These are phyloP conservation scores for Diddensiella transvaalensis DNA, from an alignment of 805 yeast species.

Conservation along the genomic window DNA sequence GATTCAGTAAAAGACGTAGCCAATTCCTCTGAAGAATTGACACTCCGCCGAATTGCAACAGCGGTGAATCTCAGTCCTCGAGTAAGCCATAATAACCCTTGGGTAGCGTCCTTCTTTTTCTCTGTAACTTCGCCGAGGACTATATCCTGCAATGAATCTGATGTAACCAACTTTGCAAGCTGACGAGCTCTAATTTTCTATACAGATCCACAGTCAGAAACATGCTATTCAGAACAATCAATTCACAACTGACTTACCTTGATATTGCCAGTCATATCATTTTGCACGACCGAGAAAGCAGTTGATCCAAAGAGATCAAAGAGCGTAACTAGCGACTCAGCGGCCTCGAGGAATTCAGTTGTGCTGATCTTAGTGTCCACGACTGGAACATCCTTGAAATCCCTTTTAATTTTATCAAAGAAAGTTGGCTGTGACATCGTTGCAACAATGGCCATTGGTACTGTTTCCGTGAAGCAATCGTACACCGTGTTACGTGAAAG, in stretches of 20 bases:
- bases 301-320: constrained; percentile 82
- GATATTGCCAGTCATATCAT: constrained; percentile 85
- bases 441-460: no score
- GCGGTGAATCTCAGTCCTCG: constrained; percentile 87
- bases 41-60: constrained; percentile 77
- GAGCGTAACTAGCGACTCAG: constrained; percentile 76
- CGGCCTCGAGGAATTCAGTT: constrained; percentile 71
- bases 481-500: no score
- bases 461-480: constrained; percentile 3
- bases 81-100: constrained; percentile 82
- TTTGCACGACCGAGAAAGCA: constrained; percentile 81
- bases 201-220: no score
- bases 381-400: constrained; percentile 73
- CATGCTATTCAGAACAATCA: neutral
- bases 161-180: constrained; percentile 57
- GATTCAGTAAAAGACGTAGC: constrained; percentile 77
- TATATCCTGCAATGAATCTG: constrained; percentile 72
- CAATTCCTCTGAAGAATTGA: constrained; percentile 61
- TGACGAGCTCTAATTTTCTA: constrained; percentile 64
- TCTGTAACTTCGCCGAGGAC: constrained; percentile 67
- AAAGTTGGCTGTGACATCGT: constrained; percentile 47
- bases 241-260: constrained; percentile 29
- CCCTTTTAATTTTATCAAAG: constrained; percentile 71
- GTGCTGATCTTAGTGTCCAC: constrained; percentile 64
- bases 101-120: constrained; percentile 75